Evolutionary conservation across 805 yeast species (phyloP), one percentile per base, ranked within the genome.

Genomic region (Spathaspora gorwiae): DNA sequence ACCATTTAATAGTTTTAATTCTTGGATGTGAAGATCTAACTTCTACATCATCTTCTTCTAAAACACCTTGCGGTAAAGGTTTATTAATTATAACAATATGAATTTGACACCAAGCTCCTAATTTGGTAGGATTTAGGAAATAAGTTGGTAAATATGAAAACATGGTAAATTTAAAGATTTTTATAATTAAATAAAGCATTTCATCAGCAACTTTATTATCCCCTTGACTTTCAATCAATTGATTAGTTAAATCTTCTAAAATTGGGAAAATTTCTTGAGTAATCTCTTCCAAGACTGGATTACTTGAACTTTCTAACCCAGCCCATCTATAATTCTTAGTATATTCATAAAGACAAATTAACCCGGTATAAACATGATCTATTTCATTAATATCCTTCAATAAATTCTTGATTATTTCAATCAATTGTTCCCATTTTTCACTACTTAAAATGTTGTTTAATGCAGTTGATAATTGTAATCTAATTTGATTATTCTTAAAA

Each of bases 401-500:
- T 60, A 73, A 55, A 8, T 53, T 57, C 85, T 75, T 55, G 47
- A 65, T 65, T 27, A 66, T 62, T 6, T 55, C 55, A 7, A 59
- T 49, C 43, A 72, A 54, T 44, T 65, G 70, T 14, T 65, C 68
- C 76, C 76, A 72, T 46, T 70, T 71, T 19, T 78, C 81, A 32
- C 68, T 62, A 44, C 66, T 63, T 47, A 84, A 60, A 8, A 84
- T 79, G 37, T 68, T 71, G 57, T 80, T 75, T 39, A 84, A 62
- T 0, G 86, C 76, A 27, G 79, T 77, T 13, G 82, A 64, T 41
- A 84, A 62, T 58, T 81, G 87, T 29, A 81, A 76, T 52, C 77
- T 68, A 35, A 84, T 47, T 49, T 60, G 65, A 31, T 52, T 53
- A 47, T 59, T 63, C 45, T 61, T 63, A 49, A 65, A 62, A 29